These are phyloP conservation scores for Sorghum bicolor DNA, from an alignment of 176 grass and related monocot species.

Conservation along the genomic window Sorghum_bicolor_NCBIv3 NC_012874.2:71605001-71605500, in stretches of 20 bases:
- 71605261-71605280: not conserved
- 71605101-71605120: not conserved
- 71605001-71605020: constrained; percentile 58
- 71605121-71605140: not conserved
- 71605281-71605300: not conserved
- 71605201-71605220: not conserved
- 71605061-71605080: not conserved
- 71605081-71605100: not conserved
- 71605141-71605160: constrained; percentile 9
- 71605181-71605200: not conserved
- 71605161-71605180: constrained; percentile 12
- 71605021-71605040: constrained; percentile 30
- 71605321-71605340: not conserved
- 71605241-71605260: not conserved
- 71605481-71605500: not conserved
- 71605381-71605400: not conserved
- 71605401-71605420: not conserved
- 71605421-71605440: not conserved
- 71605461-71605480: not conserved
- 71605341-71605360: not conserved
- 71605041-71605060: constrained; percentile 9
- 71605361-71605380: not conserved
- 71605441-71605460: not conserved
- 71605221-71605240: not conserved
- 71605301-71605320: not conserved